A percentile compares a stretch with the other conserved stretches of the same genome.
Conservation (phyloP, 371 early-diverging fungal genomes). For the Circinella umbellata region DNA sequence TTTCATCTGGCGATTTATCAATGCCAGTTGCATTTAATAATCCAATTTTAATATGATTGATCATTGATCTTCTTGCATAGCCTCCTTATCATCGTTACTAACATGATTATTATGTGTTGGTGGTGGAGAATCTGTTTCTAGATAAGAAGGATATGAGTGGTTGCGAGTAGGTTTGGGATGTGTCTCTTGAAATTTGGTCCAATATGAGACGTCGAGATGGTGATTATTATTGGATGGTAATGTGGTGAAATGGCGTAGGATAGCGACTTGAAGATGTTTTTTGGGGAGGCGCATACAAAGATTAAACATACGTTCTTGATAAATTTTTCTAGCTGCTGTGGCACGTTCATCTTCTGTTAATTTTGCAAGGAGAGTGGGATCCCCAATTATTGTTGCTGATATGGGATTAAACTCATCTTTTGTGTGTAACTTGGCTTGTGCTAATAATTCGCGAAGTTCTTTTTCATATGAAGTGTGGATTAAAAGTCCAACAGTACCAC, state of each 20-base stretch:
- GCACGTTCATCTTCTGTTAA: background rate
- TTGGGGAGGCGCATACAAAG: background rate
- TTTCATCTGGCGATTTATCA: no score
- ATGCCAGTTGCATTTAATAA: no score
- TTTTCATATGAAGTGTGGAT: background rate
- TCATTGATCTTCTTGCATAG: no score
- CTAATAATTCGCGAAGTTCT: background rate
- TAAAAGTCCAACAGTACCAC: conserved; percentile 6
- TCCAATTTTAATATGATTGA: no score
- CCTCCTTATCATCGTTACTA: no score
- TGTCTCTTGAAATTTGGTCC: background rate
- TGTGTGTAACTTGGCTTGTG: background rate
- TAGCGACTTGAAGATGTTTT: background rate
- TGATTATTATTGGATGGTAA: background rate
- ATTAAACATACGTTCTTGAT: conserved; percentile 3
- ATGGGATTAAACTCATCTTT: background rate
- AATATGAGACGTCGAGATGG: background rate
- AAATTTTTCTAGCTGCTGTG: background rate
- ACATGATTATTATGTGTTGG: no score
- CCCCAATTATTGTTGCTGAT: background rate
- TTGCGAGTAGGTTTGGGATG: background rate
- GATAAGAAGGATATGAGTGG: no score
- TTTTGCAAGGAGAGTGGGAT: background rate
- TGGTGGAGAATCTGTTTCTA: no score
- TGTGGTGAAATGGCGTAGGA: conserved; percentile 4